These are phyloP conservation scores for Suillus spraguei DNA, from an alignment of 768 basidiomycete genomes.

Conservation along the genomic window DNA sequence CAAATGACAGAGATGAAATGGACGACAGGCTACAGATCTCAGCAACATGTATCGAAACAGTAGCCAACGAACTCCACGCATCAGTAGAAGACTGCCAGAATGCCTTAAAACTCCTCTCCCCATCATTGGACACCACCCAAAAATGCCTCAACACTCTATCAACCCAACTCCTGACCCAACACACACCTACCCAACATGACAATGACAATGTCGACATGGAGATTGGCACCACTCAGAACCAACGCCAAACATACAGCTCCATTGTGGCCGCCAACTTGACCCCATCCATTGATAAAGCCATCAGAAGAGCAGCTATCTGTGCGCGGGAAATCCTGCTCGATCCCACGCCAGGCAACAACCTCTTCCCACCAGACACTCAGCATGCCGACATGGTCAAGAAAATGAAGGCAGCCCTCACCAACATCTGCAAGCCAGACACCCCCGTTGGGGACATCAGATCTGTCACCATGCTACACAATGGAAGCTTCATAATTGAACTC, in stretches of 20 bases:
- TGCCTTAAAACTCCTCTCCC: not conserved
- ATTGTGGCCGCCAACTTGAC: not conserved
- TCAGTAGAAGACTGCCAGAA: not conserved
- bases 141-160: not conserved
- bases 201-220: no score
- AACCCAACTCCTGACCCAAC: not conserved
- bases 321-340: not conserved
- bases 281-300: not conserved
- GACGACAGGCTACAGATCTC: not conserved
- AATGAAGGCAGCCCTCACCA: not conserved
- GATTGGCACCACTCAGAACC: no score
- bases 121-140: not conserved
- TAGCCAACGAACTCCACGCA: not conserved
- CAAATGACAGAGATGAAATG: not conserved
- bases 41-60: not conserved
- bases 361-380: not conserved
- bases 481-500: conserved; percentile 20
- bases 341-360: not conserved
- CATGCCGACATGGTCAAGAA: not conserved
- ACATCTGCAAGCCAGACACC: not conserved
- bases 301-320: not conserved
- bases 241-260: not conserved
- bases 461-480: conserved; percentile 6
- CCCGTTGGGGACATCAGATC: not conserved
- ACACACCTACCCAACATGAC: no score